Evolutionary conservation across 2,329 filamentous ascomycete genomes (phyloP), one percentile per base, ranked within the genome.

Genomic region (Pseudopithomyces chartarum): DNA sequence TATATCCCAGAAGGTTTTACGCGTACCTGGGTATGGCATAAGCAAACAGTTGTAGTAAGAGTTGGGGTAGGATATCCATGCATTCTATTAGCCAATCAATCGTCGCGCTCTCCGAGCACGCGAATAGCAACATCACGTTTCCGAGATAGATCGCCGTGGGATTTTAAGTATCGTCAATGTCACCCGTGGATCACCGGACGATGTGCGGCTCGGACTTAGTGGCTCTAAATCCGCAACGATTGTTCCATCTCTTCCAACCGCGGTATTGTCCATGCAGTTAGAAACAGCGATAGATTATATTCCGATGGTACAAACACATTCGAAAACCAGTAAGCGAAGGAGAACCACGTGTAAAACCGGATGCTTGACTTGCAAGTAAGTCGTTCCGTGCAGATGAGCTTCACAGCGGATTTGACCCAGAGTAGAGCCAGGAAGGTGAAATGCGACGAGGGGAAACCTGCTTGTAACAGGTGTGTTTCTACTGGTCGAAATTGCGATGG

Each of bases 401-500:
- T 17, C 10, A 19, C n/a, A 55, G 32, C 38, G 11, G 23, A 33
- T 6, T 43, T 61, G 8, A 50, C 36, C 29, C 36, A 49, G 33
- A 19, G 36, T 48, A 69, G 67, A 54, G 56, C 60, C 17, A 65
- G 66, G 17, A 66, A 66, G 40, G 59, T 70, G 12, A 71, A 70
- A 46, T 70, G 69, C 49, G 78, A 79, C 49, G 76, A 79, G 59
- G 62, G 58, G 13, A 63, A 67, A n/a, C 76, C 76, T 7, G 68
- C 68, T 17, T 78, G 76, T 53, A 56, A 67, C 6, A 69, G 71
- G 20, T 78, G 76, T 55, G 53, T 66, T 6, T 71, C 64, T 15
- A 77, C 75, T 7, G 73, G 73, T 3, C 69, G 74, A 1, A 65
- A 64, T 45, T 77, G 75, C 54, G 75, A 79, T 52, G 78, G 78